Evolutionary conservation across 371 early-diverging fungal genomes (phyloP), one percentile per base, ranked within the genome.

Genomic region (Lichtheimia hyalospora): DNA sequence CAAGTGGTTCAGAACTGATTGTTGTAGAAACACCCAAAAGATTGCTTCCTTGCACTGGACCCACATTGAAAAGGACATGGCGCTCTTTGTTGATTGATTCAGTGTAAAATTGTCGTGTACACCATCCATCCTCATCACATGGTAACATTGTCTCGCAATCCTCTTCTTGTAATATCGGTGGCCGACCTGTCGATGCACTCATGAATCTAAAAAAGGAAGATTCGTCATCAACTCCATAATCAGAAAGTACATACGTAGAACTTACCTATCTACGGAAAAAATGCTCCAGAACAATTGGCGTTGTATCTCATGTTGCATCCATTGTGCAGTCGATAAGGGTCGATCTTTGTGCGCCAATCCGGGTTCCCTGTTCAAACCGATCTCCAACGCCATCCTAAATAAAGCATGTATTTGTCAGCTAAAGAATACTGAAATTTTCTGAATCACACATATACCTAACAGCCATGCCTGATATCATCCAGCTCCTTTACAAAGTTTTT

Each of bases 401-500:
- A 3, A 49, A 44, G 42, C 34, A 34, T 34, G 34, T 5, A 34
- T 34, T 34, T 34, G 34, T 34, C 34, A 34, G 34, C 34, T 34
- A 21, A 23, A 7, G 18, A 12, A 46, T 52, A 14, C 10, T 18
- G 23, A 41, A 1, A n/a, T 4, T 4, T 7, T 2, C 6, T 10
- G 5, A 3, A 0, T 18, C 3, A 20, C 34, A 42, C 8, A 34
- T 23, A 42, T 42, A 27, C 60, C 43, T 57, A n/a, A 82, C 71
- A 3, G 89, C 86, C 67, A 87, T 77, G 10, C 86, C 87, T 1
- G 71, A 66, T 63, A 81, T 85, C 80, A 82, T 83, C 86, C 86
- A 88, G 6, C 79, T 71, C 23, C 84, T 77, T 46, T 46, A n/a
- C 7, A 13, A 46, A 16, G 5, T 16, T 46, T 46, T 46, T 15